Evolutionary conservation across 2,329 filamentous ascomycete species (phyloP).

Genomic region (Diaporthe caulivora): DNA sequence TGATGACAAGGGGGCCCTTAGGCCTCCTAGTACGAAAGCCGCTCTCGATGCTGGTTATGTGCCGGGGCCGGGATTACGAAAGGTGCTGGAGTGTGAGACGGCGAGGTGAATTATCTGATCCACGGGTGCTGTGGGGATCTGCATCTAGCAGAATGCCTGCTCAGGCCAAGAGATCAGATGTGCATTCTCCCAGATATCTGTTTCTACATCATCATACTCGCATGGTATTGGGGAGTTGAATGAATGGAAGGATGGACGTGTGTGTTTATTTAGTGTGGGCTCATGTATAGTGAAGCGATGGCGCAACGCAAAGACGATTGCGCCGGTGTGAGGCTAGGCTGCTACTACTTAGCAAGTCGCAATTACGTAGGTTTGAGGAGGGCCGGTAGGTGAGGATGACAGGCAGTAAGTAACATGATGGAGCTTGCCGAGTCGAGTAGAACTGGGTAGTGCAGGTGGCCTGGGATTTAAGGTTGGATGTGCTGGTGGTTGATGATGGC

Average conservation of each 20-base stretch:
- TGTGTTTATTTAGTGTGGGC: background rate
- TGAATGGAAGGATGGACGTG: background rate
- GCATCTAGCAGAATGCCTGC: no score
- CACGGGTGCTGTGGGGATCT: background rate
- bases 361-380: background rate
- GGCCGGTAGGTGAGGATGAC: background rate
- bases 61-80: background rate
- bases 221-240: background rate
- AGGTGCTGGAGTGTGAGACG: no score
- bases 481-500: conserved; percentile 3
- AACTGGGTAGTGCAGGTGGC: background rate
- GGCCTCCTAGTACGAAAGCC: background rate
- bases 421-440: conserved; percentile 16
- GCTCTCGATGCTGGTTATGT: background rate
- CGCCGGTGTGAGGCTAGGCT: background rate
- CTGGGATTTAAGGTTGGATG: conserved; percentile 13
- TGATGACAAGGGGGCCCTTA: no score
- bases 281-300: background rate
- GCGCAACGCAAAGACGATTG: background rate
- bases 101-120: background rate
- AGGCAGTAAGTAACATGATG: background rate
- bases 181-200: background rate
- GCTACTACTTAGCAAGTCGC: background rate
- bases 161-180: background rate
- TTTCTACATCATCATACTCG: background rate